phyloP scores from a whole-genome alignment of 192 early-diverging fungal genomes.

The Martensiomyces pterosporus region DNA sequence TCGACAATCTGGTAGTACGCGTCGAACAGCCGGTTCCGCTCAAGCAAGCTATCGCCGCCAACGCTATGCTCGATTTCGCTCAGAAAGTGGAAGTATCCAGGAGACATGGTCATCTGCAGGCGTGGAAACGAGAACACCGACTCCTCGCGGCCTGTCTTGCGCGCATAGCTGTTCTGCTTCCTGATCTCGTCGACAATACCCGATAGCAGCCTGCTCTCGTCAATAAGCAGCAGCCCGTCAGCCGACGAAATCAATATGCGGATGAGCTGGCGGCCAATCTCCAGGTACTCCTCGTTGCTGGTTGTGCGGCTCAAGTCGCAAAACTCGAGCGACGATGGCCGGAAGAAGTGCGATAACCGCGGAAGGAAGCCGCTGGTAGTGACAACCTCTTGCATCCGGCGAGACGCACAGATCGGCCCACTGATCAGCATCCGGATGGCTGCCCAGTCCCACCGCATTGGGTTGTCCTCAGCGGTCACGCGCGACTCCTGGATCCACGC shows the following conservation, averaged over 20 bases:
- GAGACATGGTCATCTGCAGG: constrained; percentile 52
- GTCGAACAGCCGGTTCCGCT: constrained; percentile 45
- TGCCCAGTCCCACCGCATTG: constrained; percentile 50
- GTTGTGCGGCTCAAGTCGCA: constrained; percentile 47
- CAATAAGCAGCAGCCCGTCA: constrained; percentile 45
- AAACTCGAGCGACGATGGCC: constrained; percentile 45
- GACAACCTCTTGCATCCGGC: constrained; percentile 30
- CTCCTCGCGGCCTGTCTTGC: constrained; percentile 34
- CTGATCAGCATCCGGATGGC: constrained; percentile 30
- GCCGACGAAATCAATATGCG: constrained; percentile 45
- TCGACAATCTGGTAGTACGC: constrained; percentile 50
- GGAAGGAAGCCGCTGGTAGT: constrained; percentile 25
- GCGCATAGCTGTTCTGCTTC: constrained; percentile 36
- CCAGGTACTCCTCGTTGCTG: constrained; percentile 45
- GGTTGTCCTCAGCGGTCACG: constrained; percentile 42
- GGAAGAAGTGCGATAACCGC: constrained; percentile 39
- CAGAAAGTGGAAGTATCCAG: constrained; percentile 50
- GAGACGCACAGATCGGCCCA: constrained; percentile 21
- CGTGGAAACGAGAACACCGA: constrained; percentile 50
- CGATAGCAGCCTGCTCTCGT: constrained; percentile 39
- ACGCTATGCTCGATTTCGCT: constrained; percentile 36
- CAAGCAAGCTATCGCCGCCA: constrained; percentile 40
- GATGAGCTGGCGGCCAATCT: constrained; percentile 47
- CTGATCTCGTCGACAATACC: constrained; percentile 46
- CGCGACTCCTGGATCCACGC: constrained; percentile 35